Percentiles rank a stretch among this genome's conserved stretches.
Conservation (phyloP, 306 rosid genomes). For the Crotalaria pallida region DNA sequence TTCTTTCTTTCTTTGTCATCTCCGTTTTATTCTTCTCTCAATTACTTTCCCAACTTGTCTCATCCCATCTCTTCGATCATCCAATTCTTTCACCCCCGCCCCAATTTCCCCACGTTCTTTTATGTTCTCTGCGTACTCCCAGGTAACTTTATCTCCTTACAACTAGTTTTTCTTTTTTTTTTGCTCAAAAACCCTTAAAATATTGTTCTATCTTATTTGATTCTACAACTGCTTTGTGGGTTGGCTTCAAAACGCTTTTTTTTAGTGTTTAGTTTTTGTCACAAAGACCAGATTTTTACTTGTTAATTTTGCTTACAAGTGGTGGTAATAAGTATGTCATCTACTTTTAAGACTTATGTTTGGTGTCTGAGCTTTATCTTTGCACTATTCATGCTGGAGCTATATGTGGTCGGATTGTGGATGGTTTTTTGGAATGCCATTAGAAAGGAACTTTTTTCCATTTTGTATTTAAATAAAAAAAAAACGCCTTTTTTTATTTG, state of each 20-base stretch:
- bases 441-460: too few species aligned
- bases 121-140: constrained; percentile 13
- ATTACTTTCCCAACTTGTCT: background rate
- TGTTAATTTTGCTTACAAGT: background rate
- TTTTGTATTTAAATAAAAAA: too few species aligned
- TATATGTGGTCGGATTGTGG: too few species aligned
- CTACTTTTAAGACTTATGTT: too few species aligned
- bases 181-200: background rate
- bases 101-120: background rate
- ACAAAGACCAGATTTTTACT: background rate
- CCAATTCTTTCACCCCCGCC: background rate
- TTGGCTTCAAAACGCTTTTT: background rate
- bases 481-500: background rate
- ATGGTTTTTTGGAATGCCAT: too few species aligned
- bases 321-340: background rate
- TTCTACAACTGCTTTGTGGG: background rate
- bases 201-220: background rate
- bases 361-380: too few species aligned
- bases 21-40: background rate
- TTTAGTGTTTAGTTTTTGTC: background rate
- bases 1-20: background rate
- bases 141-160: constrained; percentile 32
- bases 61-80: background rate
- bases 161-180: background rate
- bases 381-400: too few species aligned